These are phyloP conservation scores for Cladorrhinum samala DNA, from an alignment of 495 filamentous ascomycete species.

Conservation along the genomic window DNA sequence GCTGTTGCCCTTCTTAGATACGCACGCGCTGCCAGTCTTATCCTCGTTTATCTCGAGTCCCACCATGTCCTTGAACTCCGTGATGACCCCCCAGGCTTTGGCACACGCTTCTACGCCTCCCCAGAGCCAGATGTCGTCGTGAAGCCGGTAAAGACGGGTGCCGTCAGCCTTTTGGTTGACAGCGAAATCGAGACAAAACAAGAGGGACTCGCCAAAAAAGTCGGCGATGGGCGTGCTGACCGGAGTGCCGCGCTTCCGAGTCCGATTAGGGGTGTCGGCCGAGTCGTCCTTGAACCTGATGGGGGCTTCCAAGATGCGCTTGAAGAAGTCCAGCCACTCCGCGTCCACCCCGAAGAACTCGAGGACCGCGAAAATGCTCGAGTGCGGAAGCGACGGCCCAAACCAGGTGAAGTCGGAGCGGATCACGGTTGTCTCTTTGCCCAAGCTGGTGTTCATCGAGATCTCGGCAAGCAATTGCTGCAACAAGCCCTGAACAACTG, in stretches of 20 bases:
- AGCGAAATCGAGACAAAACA: constrained; percentile 62
- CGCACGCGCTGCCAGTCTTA: constrained; percentile 52
- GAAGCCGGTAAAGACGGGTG: constrained; percentile 54
- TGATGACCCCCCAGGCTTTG: constrained; percentile 54
- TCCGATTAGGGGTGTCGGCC: constrained; percentile 20
- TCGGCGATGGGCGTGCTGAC: constrained; percentile 53
- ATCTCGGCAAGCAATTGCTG: constrained; percentile 55
- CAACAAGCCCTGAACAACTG: constrained; percentile 52
- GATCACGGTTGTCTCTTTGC: constrained; percentile 51
- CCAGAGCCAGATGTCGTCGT: constrained; percentile 70
- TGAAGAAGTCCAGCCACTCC: constrained; percentile 59
- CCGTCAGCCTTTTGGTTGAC: constrained; percentile 53
- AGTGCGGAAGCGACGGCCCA: constrained; percentile 54
- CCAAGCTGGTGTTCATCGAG: constrained; percentile 44
- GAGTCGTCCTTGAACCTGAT: constrained; percentile 43
- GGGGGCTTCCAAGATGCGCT: constrained; percentile 52
- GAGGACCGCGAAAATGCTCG: constrained; percentile 50
- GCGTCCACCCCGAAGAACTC: constrained; percentile 55
- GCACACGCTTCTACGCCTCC: constrained; percentile 48
- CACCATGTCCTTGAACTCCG: constrained; percentile 46
- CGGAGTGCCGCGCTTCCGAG: constrained; percentile 53
- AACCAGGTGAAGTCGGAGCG: constrained; percentile 60
- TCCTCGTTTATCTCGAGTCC: constrained; percentile 54
- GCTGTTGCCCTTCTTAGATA: constrained; percentile 20
- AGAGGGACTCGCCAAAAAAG: constrained; percentile 53